Percentiles rank a stretch among this genome's conserved stretches.
Conservation (phyloP, 2,329 filamentous ascomycete genomes). For the Colletotrichum aenigma region DNA sequence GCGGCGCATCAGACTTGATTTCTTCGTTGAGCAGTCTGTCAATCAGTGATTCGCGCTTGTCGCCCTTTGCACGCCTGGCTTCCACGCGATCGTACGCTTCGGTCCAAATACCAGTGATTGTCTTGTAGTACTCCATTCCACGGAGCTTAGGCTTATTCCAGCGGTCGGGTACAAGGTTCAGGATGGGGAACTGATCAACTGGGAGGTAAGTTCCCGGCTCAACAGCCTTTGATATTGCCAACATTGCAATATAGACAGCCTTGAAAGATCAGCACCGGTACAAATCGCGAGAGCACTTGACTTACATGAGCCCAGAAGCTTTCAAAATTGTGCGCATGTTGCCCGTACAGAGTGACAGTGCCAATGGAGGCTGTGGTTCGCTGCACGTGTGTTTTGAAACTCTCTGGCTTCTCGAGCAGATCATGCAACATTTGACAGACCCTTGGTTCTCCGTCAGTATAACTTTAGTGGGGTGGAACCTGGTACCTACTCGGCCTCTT, state of each 20-base stretch:
- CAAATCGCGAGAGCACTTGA: accelerated
- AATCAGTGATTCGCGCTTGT: constrained; percentile 35
- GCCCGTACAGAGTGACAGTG: neutral
- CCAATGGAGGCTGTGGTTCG: constrained; percentile 3
- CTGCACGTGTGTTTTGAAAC: neutral
- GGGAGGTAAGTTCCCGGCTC: constrained; percentile 53
- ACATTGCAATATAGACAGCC: neutral
- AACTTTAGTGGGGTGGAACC: accelerated
- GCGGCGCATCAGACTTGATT: constrained; percentile 28
- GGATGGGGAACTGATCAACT: constrained; percentile 49
- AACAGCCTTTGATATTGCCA: constrained; percentile 36
- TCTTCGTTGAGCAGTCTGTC: constrained; percentile 44
- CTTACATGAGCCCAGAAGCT: constrained; percentile 4
- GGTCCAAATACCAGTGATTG: constrained; percentile 45
- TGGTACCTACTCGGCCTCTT: constrained; percentile 47
- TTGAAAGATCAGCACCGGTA: neutral
- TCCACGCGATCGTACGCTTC: constrained; percentile 37
- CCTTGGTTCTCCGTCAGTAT: neutral
- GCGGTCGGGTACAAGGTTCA: constrained; percentile 47
- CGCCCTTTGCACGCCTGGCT: constrained; percentile 29
- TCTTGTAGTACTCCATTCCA: constrained; percentile 36
- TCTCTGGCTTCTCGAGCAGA: neutral
- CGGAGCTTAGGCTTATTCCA: constrained; percentile 43
- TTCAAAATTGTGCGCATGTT: neutral
- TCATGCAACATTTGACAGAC: neutral